Evolutionary conservation across 306 rosid genomes (phyloP), one percentile per base, ranked within the genome.

Genomic region (Mucuna pruriens): DNA sequence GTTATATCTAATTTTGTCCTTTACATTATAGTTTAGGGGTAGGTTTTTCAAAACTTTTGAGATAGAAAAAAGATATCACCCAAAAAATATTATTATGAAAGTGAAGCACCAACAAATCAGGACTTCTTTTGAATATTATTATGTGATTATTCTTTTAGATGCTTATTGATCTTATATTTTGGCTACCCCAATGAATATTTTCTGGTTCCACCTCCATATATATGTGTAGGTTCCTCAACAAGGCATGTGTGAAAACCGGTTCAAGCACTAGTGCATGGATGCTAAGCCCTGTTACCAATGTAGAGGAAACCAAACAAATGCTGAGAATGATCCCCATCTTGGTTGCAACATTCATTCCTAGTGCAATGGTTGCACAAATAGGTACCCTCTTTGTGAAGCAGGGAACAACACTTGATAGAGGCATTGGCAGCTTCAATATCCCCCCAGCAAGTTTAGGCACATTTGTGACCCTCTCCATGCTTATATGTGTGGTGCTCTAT

Each of bases 231-330:
- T 90, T 90, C 62, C 88, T 88, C 0, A 85, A 86, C 86, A 89
- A 89, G 82, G 92, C 94, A 4, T 82, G 90, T 1, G 90, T 89
- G 0, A 85, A 36, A 19, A 88, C 45, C 0, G 61, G 23, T 40
- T 23, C 85, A 19, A 44, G 62, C n/a, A 75, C 77, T 19, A 71
- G 84, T 71, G 89, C 88, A 29, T 88, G 92, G 92, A 76, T 40
- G 71, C 88, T 78, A 51, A 84, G 92, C 73, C 65, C 91, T 1
- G 94, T 89, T 62, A 92, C 91, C 16, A 87, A 90, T 79, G 95
- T 90, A 0, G 93, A 92, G 74, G 95, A 92, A 83, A 90, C 95
- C 2, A 90, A 89, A 82, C 93, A 90, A 85, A 92, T 90, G 87
- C 60, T 86, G 16, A 89, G 83, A 74, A 85, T 92, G 97, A 36